Evolutionary conservation across 768 basidiomycete species (phyloP), one percentile per base, ranked within the genome.

Genomic region (Collybia mongolica): DNA sequence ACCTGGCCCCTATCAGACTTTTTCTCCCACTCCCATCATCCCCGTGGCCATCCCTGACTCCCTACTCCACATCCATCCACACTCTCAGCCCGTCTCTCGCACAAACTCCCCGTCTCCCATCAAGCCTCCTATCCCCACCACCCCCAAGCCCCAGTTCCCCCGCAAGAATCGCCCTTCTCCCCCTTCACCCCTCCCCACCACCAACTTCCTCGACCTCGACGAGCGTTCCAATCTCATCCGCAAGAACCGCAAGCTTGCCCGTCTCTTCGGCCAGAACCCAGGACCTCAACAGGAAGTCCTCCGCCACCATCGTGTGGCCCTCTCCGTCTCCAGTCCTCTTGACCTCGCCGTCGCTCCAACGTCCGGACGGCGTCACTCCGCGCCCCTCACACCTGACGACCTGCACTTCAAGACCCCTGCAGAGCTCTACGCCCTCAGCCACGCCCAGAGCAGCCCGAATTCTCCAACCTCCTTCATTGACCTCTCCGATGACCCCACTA

Each of bases 231-330:
- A 88, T 44, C 81, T 86, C 49, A 72, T 93, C 26, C 75, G 81
- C 47, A 86, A 84, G 57, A 80, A 83, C 44, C 83, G 86, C 59
- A 93, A 93, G 65, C 78, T 93, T 42, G 75, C 86, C n/a, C 84
- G 85, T 54, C 70, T 93, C n/a, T 84, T 93, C 48, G 90, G 90
- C 37, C 76, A 82, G 65, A 81, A 75, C 2, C 88, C 86, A 2
- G 75, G 70, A 5, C 69, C 73, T 3, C 77, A 26, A 7, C 24
- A 26, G 24, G 24, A 78, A 8, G 68, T 65, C 5, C 56, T 75
- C 45, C 46, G 52, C 42, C 59, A 57, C 32, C 58, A 60, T 12
- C 59, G 52, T 46, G 56, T 56, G 39, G 48, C 60, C 6, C 39
- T 59, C 19, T 65, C 65, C 23, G 49, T 63, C 32, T 58, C 63